Evolutionary conservation across 768 basidiomycete species (phyloP), one percentile per base, ranked within the genome.

Genomic region (Thelephora aurantiotincta): DNA sequence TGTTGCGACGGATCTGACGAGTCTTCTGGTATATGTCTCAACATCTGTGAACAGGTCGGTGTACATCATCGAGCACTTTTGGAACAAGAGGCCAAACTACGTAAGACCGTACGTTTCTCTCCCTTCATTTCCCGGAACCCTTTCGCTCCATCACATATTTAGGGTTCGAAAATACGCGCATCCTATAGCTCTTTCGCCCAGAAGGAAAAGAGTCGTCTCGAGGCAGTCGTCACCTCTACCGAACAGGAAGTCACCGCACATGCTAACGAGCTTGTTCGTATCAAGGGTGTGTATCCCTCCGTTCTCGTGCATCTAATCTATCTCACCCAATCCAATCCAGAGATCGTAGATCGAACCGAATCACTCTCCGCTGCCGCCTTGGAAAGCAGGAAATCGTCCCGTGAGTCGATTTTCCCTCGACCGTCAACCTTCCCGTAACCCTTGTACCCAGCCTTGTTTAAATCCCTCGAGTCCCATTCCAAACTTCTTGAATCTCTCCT

Each of bases 1-100:
- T 99, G 94, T 57, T 99, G 94, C 58, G 94, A 99, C 55, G 94
- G 94, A 11, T 90, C 91, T 0, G 94, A 99, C 63, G 96, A 99
- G 65, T 73, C 69, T 20, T 63, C 75, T 9, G 90, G 90, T 14
- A 69, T 82, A 13, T 99, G 96, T 61, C 64, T 72, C 33, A 80
- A 96, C 61, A 66, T 65, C 2, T 99, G 96, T 60, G 70, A 71
- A 43, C 77, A 82, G 57, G 70, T 86, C 38, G 91, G 92, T 1
- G 74, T 77, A 49, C 75, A 57, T 30, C 77, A 86, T 62, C 68
- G 79, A 54, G 76, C 74, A 63, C 73, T 77, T 59, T 65, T 67
- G 26, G 84, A 82, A 35, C 85, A 75, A n/a, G 81, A 85, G 57
- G 68, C 69, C 33, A 92, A 90, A 65, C 65, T 87, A 35, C 74